Conservation (phyloP, 2,329 filamentous ascomycete genomes). For the Colletotrichum aenigma region DNA sequence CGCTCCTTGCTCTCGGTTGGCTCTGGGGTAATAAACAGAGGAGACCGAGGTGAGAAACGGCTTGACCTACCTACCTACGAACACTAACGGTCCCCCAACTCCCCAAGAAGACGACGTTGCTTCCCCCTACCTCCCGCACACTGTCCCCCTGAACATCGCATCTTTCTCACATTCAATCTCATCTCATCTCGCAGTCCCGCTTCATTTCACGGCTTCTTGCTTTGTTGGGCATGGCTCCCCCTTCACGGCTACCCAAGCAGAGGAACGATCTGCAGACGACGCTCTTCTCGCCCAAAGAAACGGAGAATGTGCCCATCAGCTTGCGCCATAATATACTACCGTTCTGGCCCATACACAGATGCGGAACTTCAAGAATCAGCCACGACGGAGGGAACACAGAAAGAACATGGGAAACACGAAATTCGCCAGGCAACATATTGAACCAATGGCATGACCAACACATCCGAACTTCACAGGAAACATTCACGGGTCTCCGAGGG, state of each 20-base stretch:
- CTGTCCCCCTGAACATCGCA: conserved; percentile 1
- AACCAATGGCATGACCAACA: neutral
- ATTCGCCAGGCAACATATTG: neutral
- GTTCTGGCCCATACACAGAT: neutral
- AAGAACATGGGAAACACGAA: neutral
- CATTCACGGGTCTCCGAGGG: neutral
- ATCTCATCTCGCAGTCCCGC: conserved; percentile 12
- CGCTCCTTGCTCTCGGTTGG: conserved; percentile 3
- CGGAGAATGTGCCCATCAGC: neutral
- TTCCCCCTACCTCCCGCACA: neutral
- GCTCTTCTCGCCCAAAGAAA: neutral
- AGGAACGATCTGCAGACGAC: neutral
- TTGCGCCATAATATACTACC: neutral
- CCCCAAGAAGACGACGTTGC: neutral
- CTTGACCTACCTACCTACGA: neutral
- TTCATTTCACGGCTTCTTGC: neutral
- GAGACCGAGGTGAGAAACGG: neutral
- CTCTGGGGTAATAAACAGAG: conserved; percentile 7
- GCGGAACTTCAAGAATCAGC: neutral
- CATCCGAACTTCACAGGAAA: neutral
- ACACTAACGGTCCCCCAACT: neutral
- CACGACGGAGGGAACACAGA: neutral
- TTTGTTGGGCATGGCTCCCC: conserved; percentile 10
- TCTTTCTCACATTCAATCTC: neutral
- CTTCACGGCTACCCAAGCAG: neutral